Evolutionary conservation across 164 flowering plant species (phyloP), one percentile per base, ranked within the genome.

Genomic region (Vitis amurensis): DNA sequence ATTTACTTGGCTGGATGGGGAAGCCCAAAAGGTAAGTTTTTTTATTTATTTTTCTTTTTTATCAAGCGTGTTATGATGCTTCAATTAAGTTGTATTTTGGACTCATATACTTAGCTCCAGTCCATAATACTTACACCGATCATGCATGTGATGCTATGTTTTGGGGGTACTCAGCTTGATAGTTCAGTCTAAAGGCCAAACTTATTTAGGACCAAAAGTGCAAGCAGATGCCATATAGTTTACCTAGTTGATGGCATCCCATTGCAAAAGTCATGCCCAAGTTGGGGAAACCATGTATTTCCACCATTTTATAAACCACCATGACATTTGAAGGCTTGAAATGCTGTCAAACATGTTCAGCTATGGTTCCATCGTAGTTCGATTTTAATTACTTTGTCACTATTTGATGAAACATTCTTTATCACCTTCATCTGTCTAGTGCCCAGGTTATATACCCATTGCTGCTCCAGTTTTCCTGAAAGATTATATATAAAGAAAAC

Each of bases 1-100:
- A 49, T 88, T 96, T 72, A 73, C 90, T 62, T 96, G 99, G 99
- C 87, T 93, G 67, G 98, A 96, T 79, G 99, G 99, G 47, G 99
- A 96, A 82, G 81, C 77, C 56, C 98, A 93, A 77, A 73, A 89
- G 53, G 99, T 93, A 47, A 76, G 80, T 73, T 59, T 44, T 4
- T 68, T 19, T 17, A 14, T 47, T 55, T 50, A 12, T 9, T 44
- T 29, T 23, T 60, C 68, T 23, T 30, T 15, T 69, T 14, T 29
- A 52, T 55, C 48, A 71, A 37, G 44, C 55, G 13, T 19, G 48
- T 14, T 51, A 11, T 23, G 27, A 27, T 15, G 47, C 17, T 52
- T n/a, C 12, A 30, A 16, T 53, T 53, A 9, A 53, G 56, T 53
- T 13, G 56, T 53, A 53, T 14, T 53, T 37, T 37, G 44, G 7